phyloP scores from a whole-genome alignment of 805 yeast species.

The Lipomyces yamanashiensis region DNA sequence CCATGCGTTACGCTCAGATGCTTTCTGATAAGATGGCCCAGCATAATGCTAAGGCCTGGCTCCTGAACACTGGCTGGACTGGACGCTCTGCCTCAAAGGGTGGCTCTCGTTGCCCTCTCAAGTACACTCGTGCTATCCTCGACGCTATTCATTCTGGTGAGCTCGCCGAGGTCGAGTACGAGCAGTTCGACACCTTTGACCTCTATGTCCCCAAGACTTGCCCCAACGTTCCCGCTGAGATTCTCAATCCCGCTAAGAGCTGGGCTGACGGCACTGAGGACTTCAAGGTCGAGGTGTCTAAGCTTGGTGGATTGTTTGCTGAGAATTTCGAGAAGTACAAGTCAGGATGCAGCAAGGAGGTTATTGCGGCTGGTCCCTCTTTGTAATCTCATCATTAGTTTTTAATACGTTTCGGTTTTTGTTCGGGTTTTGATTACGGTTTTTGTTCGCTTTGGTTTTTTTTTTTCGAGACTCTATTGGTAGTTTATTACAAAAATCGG shows the following conservation, averaged over 20 bases:
- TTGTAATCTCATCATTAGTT: slow-evolving; percentile 19
- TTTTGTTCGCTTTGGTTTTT: background rate
- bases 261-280: slow-evolving; percentile 68
- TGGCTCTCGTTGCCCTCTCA: slow-evolving; percentile 96
- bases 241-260: slow-evolving; percentile 83
- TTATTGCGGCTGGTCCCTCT: slow-evolving; percentile 90
- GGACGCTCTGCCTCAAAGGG: slow-evolving; percentile 91
- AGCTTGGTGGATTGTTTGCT: slow-evolving; percentile 75
- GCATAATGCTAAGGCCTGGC: slow-evolving; percentile 93
- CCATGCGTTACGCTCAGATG: slow-evolving; percentile 97
- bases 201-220: slow-evolving; percentile 82
- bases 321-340: slow-evolving; percentile 87
- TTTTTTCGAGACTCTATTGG: background rate
- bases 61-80: slow-evolving; percentile 98
- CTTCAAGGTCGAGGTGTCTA: slow-evolving; percentile 59
- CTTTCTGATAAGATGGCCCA: slow-evolving; percentile 87
- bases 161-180: slow-evolving; percentile 77
- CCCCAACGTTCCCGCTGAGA: slow-evolving; percentile 79
- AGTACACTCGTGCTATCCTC: slow-evolving; percentile 94
- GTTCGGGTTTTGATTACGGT: background rate
- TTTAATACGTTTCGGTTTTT: background rate
- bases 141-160: slow-evolving; percentile 94
- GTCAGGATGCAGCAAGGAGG: slow-evolving; percentile 81
- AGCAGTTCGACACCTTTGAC: slow-evolving; percentile 83
- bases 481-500: too few species aligned